Evolutionary conservation across 169 alveolate species (phyloP), one percentile per base, ranked within the genome.

Genomic region (Plasmodium inui): DNA sequence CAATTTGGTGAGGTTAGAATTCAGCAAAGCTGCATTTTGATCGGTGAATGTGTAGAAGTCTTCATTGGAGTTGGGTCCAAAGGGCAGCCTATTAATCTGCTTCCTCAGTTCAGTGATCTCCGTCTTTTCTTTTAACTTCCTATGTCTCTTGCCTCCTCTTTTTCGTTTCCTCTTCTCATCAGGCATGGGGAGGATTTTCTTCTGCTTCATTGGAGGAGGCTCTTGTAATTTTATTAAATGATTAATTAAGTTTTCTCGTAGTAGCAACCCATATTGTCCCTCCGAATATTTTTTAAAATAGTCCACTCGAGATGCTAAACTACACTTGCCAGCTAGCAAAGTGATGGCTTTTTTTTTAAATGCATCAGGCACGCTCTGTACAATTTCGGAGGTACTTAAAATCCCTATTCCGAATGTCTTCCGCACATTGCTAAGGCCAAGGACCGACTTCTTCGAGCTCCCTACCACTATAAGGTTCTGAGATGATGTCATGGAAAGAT

Each of bases 401-500:
- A 96, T 79, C 5, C 98, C 97, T 91, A 91, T 93, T 8, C 91
- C 92, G 8, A 83, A 79, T 7, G 92, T 83, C 37, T 82, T 92
- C 34, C 72, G 32, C 3, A 46, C 92, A 79, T 76, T 83, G 74
- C 89, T 79, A 17, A 95, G 94, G 19, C 94, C 95, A 2, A 93
- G 88, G 17, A 80, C 89, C 4, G 97, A 95, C 79, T 91, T 96
- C 82, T 95, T 88, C 34, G 93, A 92, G 30, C 96, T 93, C 7
- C 98, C 98, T n/a, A 97, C 96, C 44, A 97, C 96, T 98, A 97
- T 97, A 57, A 97, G 96, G 79, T 97, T 97, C 74, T 97, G 98
- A 4, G 99, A 96, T 7, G 99, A 98, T 96, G 97, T 97, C 80
- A 98, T 98, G 3, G 99, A 99, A 79, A 99, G 96, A 89, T 96